Evolutionary conservation across 768 basidiomycete genomes (phyloP), one percentile per base, ranked within the genome.

Genomic region (Leccinum imitatum): DNA sequence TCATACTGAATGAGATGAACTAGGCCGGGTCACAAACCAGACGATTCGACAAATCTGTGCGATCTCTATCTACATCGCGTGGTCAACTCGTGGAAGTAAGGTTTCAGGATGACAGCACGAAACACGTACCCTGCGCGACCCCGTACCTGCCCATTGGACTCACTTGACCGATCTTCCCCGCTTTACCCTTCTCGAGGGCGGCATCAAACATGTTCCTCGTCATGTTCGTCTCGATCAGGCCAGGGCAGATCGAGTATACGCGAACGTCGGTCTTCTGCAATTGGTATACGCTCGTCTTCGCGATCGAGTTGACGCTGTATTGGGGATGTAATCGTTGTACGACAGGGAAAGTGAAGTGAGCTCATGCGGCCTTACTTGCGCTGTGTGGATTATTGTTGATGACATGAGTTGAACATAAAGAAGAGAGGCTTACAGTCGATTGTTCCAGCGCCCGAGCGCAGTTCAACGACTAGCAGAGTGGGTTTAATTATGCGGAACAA

Each of bases 191-290:
- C 59, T 84, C 72, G 23, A 89, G 85, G 27, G 95, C 94, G 53
- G 81, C 81, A 27, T 90, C 84, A 67, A 98, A 98, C 33, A 87
- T 81, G n/a, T 65, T 69, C 52, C 74, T 77, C 3, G 95, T 95
- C 93, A 98, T 97, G 53, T 87, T 90, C 9, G 94, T 98, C 77
- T 96, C 91, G 68, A 97, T 93, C 59, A 97, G 76, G 14, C 94
- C 95, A 5, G 95, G 95, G 69, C 93, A 95, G 65, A 97, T 86
- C 50, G 87, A 80, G 73, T 94, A 96, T 63, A 97, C 88, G 48
- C 95, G 90, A 64, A 98, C 82, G 73, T 93, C 89, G 1, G 86
- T 87, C 70, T 82, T 88, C 64, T 87, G 82, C 21, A 96, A 81
- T 72, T 93, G 91, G 71, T 88, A 91, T 6, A 86, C 84, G 13